Evolutionary conservation across 768 basidiomycete genomes (phyloP), one percentile per base, ranked within the genome.

Genomic region (Ramaria rubella): DNA sequence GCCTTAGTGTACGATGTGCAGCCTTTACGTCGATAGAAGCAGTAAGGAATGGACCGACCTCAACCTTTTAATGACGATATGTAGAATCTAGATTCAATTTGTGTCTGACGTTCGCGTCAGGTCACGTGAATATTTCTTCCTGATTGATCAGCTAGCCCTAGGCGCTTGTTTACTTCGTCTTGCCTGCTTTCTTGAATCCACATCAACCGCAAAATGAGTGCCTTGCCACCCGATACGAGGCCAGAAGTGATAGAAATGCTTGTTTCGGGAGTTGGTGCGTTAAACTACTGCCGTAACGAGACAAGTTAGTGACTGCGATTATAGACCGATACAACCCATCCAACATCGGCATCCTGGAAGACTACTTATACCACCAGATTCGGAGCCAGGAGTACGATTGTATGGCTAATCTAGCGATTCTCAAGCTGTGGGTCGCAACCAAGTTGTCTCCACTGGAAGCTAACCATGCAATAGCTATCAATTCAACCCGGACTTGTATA

Each of bases 301-400:
- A 42, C 31, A 23, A 34, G 49, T 52, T 40, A 8, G 26, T 29
- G 31, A 58, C 17, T 53, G 36, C 51, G 27, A 57, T 57, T 50
- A 52, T 57, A 96, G 95, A 98, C 77, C 87, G 95, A 58, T 98
- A 98, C 72, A 98, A 97, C 73, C 95, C 95, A 42, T 85, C 86
- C 52, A 98, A 98, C 69, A 84, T 95, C 58, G 77, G 83, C 34
- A 89, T 94, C 62, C 84, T 98, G 58, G 95, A 97, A 73, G 95
- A 97, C 68, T 97, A 98, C 73, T 83, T 98, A 58, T 91, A 90
- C 70, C 86, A 91, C 69, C 95, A 99, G 72, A 91, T 93, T 60
- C 81, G 87, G 62, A 87, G 83, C 64, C 85, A 87, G 62, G 88
- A 92, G 68, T 97, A 97, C 64, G 95, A 99, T 70, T 86, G 90